Conservation (phyloP, 2,329 filamentous ascomycete genomes). For the Pyrenochaeta sp. region DNA sequence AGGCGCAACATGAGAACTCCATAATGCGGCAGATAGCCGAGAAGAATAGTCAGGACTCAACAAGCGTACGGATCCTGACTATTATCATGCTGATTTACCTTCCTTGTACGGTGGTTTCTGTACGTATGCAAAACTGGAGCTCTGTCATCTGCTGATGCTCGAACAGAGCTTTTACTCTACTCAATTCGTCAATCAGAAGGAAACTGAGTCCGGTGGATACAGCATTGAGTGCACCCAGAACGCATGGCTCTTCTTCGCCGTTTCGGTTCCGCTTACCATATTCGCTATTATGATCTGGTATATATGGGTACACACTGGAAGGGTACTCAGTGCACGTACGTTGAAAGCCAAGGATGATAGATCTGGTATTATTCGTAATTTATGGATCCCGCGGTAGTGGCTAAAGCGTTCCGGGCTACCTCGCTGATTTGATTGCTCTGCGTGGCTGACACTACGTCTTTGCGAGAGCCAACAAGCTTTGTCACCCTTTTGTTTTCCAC, state of each 20-base stretch:
- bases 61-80: conserved; percentile 31
- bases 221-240: conserved; percentile 25
- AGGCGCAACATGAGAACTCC: conserved; percentile 24
- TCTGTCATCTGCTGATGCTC: no score
- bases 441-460: no score
- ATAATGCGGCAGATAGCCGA: conserved; percentile 31
- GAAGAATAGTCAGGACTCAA: conserved; percentile 31
- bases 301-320: conserved; percentile 22
- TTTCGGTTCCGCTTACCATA: conserved; percentile 29
- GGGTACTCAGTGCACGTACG: no score
- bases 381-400: no score
- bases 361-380: no score
- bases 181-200: conserved; percentile 30
- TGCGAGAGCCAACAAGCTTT: no score
- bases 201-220: conserved; percentile 5
- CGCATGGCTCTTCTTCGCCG: conserved; percentile 33
- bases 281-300: conserved; percentile 32
- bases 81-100: conserved; percentile 38
- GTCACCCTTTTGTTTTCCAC: no score
- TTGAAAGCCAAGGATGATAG: no score
- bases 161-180: conserved; percentile 33
- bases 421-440: no score
- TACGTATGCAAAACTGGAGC: no score
- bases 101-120: conserved; percentile 32
- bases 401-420: no score